phyloP scores from a whole-genome alignment of 495 filamentous ascomycete genomes.

The Pyrenopolyporus hunteri region DNA sequence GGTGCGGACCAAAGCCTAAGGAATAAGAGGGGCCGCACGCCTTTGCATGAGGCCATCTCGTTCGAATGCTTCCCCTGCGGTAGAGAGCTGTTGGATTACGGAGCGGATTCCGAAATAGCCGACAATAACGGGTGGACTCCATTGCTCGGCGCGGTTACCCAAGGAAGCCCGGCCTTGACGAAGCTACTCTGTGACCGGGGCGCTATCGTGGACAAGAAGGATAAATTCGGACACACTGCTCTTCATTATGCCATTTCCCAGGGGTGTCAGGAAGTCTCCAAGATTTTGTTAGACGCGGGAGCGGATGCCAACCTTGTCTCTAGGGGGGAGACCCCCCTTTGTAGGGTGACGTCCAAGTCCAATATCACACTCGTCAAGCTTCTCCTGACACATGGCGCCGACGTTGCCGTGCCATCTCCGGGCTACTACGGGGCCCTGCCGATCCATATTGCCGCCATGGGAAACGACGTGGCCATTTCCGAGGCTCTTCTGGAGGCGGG shows the following conservation, averaged over 20 bases:
- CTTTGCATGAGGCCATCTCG: conserved; percentile 37
- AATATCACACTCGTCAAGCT: conserved; percentile 18
- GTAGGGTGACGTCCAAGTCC: conserved; percentile 30
- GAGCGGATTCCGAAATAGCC: conserved; percentile 34
- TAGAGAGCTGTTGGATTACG: conserved; percentile 37
- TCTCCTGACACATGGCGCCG: conserved; percentile 12
- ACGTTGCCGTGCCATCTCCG: conserved; percentile 16
- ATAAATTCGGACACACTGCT: conserved; percentile 32
- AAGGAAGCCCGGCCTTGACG: conserved; percentile 29
- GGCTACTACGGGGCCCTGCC: conserved; percentile 22
- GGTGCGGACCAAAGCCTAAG: conserved; percentile 32
- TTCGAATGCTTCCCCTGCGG: conserved; percentile 18
- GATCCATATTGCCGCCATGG: conserved; percentile 29
- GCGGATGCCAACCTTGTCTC: conserved; percentile 33
- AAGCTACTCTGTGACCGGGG: conserved; percentile 38
- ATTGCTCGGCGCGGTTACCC: conserved; percentile 36
- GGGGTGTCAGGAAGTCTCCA: conserved; percentile 30
- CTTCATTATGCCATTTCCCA: conserved; percentile 39
- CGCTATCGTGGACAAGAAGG: conserved; percentile 31
- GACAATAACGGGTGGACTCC: conserved; percentile 30
- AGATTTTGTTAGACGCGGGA: conserved; percentile 33
- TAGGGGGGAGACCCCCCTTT: conserved; percentile 31
- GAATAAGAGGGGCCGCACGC: conserved; percentile 35
- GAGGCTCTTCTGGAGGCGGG: conserved; percentile 42
- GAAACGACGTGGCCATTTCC: conserved; percentile 33